Base-by-base conservation (phyloP, 2,329 filamentous ascomycete genomes). In the Rhinocladiella mackenziei region DNA sequence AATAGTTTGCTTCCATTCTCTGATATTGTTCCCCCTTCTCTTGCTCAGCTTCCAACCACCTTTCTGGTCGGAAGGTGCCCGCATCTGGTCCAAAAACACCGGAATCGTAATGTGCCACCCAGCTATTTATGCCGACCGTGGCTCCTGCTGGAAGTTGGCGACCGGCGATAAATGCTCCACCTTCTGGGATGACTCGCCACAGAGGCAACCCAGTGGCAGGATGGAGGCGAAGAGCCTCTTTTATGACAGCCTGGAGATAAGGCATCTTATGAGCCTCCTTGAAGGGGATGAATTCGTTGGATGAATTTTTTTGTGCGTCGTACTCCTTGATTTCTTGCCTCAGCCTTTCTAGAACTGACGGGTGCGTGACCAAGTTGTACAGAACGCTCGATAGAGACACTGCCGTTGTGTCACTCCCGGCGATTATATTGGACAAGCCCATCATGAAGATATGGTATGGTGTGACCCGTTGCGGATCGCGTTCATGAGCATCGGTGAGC, bases 141-240 rank as follows among this genome's bases (percentile, higher is more conserved):
- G 83, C 86, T 5, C 84, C 84, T 1, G 78, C 83, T 3, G 75
- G 75, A 19, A 89, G 69, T 13, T 75, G 69, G 29, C 84, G 63
- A 62, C 87, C 84, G 0, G 84, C 84, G 9, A 80, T 65, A 2
- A 63, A 61, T 0, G 62, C 60, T 76, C 89, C 0, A 60, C 63
- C 50, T 88, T 81, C 9, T 32, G 85, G 86, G 0, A 86, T 82
- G 32, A 89, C 70, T 44, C 86, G 76, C 63, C 89, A 85, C 33
- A 89, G 70, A 0, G 81, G 79, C 2, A 89, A 67, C 0, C 84
- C 86, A 0, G 82, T 74, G 0, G 85, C 83, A 0, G 86, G 86
- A 60, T 89, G 83, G 54, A 87, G 59, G 8, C 85, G 78, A 67
- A 89, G 85, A 3, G 81, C 77, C 62, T 92, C 86, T 58, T 89